phyloP scores from a whole-genome alignment of 106 monocot genomes.

The Ottelia alismoides region DNA sequence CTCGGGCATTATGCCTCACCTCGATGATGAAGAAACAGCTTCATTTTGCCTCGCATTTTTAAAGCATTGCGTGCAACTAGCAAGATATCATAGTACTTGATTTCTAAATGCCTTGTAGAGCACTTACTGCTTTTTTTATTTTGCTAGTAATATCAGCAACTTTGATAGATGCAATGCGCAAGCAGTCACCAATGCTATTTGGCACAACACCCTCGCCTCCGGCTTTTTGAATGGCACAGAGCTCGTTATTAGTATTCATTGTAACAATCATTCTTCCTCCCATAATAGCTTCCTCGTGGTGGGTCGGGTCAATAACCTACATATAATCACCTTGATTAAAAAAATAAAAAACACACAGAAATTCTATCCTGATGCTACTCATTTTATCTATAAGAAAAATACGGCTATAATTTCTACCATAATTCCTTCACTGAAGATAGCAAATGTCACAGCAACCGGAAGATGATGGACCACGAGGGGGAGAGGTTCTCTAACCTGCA shows the following conservation, averaged over 20 bases:
- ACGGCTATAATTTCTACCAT: constrained; percentile 57
- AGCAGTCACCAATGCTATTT: constrained; percentile 56
- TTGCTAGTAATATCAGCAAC: constrained; percentile 73
- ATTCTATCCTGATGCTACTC: too few species aligned
- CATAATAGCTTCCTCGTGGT: constrained; percentile 83
- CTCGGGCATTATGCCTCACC: too few species aligned
- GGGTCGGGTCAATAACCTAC: constrained; percentile 78
- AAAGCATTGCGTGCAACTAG: too few species aligned
- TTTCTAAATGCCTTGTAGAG: too few species aligned
- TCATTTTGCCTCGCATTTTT: too few species aligned
- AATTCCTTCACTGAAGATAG: constrained; percentile 82
- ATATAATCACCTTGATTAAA: too few species aligned
- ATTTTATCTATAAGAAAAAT: too few species aligned
- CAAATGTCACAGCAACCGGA: constrained; percentile 92
- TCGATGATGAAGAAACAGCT: too few species aligned
- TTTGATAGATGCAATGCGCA: constrained; percentile 68
- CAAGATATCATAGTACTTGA: too few species aligned
- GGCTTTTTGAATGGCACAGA: constrained; percentile 90
- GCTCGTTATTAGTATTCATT: constrained; percentile 75
- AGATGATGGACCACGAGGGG: constrained; percentile 83
- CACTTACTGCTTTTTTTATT: constrained; percentile 72
- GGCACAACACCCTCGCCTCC: constrained; percentile 66
- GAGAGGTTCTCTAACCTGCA: constrained; percentile 79
- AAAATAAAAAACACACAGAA: too few species aligned
- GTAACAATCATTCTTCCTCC: constrained; percentile 84